These are phyloP conservation scores for Aureobasidium sp. DNA, from an alignment of 2,329 filamentous ascomycete species.

Conservation along the genomic window DNA sequence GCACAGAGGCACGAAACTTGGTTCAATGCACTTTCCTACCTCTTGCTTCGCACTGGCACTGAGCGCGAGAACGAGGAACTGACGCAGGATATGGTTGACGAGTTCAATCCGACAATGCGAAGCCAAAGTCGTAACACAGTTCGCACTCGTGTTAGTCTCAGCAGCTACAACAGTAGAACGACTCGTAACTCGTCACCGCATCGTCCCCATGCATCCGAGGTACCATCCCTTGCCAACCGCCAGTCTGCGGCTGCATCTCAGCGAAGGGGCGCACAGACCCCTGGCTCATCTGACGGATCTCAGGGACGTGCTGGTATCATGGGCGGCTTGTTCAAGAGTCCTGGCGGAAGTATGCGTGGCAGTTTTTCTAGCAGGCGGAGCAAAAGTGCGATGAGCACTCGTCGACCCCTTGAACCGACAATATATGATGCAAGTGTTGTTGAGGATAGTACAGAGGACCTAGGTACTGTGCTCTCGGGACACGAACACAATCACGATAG, in stretches of 20 bases:
- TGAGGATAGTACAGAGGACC: constrained; percentile 68
- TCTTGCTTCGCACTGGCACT: constrained; percentile 66
- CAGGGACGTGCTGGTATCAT: constrained; percentile 24
- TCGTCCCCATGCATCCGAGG: constrained; percentile 14
- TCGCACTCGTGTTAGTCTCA: constrained; percentile 31
- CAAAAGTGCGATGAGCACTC: constrained; percentile 25
- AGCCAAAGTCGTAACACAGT: constrained; percentile 46
- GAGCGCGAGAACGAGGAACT: constrained; percentile 44
- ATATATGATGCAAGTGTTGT: constrained; percentile 50
- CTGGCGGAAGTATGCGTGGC: constrained; percentile 27
- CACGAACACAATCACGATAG: constrained; percentile 69
- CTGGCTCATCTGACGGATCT: constrained; percentile 6
- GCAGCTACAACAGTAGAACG: constrained; percentile 42
- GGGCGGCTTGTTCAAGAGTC: constrained; percentile 38
- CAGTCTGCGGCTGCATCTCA: constrained; percentile 5
- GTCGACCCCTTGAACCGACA: constrained; percentile 19
- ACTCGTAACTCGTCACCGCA: constrained; percentile 54
- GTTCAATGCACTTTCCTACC: constrained; percentile 94
- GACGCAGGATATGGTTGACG: constrained; percentile 53
- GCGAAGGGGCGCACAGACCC: background rate
- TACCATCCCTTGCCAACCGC: constrained; percentile 15
- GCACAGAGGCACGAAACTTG: constrained; percentile 94
- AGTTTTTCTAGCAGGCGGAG: constrained; percentile 41
- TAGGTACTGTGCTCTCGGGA: constrained; percentile 64
- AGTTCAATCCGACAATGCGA: constrained; percentile 66